Evolutionary conservation across 768 basidiomycete genomes (phyloP), one percentile per base, ranked within the genome.

Genomic region (Suillus lakei): DNA sequence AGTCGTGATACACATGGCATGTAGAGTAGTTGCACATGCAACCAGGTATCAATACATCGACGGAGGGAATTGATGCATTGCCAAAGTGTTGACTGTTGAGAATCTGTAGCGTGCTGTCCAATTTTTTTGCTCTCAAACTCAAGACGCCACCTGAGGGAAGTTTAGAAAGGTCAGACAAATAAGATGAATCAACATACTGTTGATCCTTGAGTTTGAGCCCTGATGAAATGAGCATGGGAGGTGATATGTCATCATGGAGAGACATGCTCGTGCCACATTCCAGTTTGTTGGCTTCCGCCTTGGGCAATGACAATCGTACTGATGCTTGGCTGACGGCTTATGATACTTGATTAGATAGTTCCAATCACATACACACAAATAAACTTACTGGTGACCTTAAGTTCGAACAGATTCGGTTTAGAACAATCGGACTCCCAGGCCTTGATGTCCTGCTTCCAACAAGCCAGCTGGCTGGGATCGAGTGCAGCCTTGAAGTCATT

Each of bases 21-120:
- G 38, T 79, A 78, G 0, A 78, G 62, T 5, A 67, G 61, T 56
- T 78, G 78, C 16, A 75, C 64, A 1, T 16, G 43, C 5, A 53
- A 50, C 77, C 78, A 79, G 0, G 73, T 69, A 28, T 76, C 70
- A 28, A 79, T 75, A 26, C 68, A 65, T 16, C 70, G 63, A 26
- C 55, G 62, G 0, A 80, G 64, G 2, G 61, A 28, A 50, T 72
- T 74, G 0, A 67, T 65, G 0, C 70, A 68, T 62, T 76, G 73
- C n/a, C 72, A 61, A 2, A 79, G n/a, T 53, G 76, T 77, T 13
- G 72, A 62, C 13, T 67, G 63, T 58, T 81, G 77, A 9, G 71
- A 69, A 39, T 69, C 64, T 1, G 76, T 79, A 13, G 77, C 61
- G 62, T 76, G 72, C 0, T 60, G 1, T 8, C 70, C 72, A 3